Evolutionary conservation across 768 basidiomycete species (phyloP), one percentile per base, ranked within the genome.

Genomic region (Mycena belliarum): DNA sequence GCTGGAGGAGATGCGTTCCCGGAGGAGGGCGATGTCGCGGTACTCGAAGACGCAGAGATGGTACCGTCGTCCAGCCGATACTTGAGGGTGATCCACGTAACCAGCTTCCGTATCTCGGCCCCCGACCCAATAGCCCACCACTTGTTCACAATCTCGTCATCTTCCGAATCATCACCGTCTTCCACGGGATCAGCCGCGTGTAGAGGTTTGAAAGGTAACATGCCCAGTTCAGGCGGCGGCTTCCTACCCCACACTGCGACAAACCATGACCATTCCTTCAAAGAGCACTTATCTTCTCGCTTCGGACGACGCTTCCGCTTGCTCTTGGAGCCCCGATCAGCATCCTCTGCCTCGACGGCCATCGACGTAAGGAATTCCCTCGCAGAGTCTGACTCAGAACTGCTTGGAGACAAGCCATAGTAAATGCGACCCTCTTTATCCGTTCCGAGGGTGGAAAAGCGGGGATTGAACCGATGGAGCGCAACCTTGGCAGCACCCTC

Each of bases 81-180:
- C 67, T 81, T 82, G 63, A 78, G 73, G 40, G 76, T 73, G 29
- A 90, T 72, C 87, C 88, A 92, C 49, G 84, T 79, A 3, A 84
- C 83, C 21, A 91, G 70, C 66, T 82, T 86, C 49, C 70, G 66
- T 56, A 93, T 84, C 57, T 91, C 88, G 35, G 73, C 73, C 1
- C 85, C 82, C 10, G 88, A 77, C 74, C 78, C 81, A 71, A 92
- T 86, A 14, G 80, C 87, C 88, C 89, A 91, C 91, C 91, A 93
- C n/a, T 73, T 74, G 51, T 85, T 81, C 3, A 65, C 72, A 12
- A 73, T 74, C 5, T 73, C 69, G 2, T 79, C 79, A 5, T 72
- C 74, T 0, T 74, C 71, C 12, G 68, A 68, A 6, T 69, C 66
- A 4, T 68, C 67, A 11, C 68, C 69, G 18, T 55, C 51, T 14